A percentile compares a stretch with the other conserved stretches of the same genome.
Evolutionary conservation across 805 yeast genomes (phyloP).

Genomic region (Candida xyloterini): DNA sequence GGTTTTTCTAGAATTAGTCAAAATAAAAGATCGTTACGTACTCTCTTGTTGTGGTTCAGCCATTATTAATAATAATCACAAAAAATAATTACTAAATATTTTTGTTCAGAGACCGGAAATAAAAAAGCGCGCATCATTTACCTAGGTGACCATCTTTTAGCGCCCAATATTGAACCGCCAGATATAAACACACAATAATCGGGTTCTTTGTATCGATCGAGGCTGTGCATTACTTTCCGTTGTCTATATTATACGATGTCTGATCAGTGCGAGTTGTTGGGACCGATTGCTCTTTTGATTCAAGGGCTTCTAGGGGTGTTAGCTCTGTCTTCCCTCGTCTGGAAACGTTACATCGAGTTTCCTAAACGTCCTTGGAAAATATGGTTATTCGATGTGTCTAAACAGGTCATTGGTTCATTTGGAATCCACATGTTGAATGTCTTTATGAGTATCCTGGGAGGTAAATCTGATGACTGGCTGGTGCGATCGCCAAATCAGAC

Average conservation of each 20-base stretch:
- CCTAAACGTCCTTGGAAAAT: conserved; percentile 81
- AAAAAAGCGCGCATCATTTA: neutral
- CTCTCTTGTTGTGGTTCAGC: conserved; percentile 23
- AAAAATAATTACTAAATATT: neutral
- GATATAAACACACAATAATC: too few relatives aligned
- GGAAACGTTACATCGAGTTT: conserved; percentile 74
- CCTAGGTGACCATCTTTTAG: too few relatives aligned
- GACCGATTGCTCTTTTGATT: conserved; percentile 80
- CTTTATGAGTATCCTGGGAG: conserved; percentile 60
- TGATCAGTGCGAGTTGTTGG: conserved; percentile 60
- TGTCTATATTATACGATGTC: conserved; percentile 1
- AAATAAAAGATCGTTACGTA: conserved; percentile 14
- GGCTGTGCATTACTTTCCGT: neutral
- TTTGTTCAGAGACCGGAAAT: neutral
- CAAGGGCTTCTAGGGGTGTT: conserved; percentile 75
- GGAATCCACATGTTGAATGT: conserved; percentile 81
- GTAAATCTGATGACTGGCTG: conserved; percentile 23
- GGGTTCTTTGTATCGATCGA: too few relatives aligned
- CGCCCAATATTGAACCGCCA: neutral
- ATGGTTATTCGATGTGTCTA: conserved; percentile 87
- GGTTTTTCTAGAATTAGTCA: conserved; percentile 40
- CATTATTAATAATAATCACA: conserved; percentile 12
- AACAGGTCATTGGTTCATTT: conserved; percentile 84
- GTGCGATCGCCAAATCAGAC: conserved; percentile 5
- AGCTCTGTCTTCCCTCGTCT: conserved; percentile 68